Base-by-base conservation (phyloP, 768 basidiomycete species). In the Rhodotorula taiwanensis region DNA sequence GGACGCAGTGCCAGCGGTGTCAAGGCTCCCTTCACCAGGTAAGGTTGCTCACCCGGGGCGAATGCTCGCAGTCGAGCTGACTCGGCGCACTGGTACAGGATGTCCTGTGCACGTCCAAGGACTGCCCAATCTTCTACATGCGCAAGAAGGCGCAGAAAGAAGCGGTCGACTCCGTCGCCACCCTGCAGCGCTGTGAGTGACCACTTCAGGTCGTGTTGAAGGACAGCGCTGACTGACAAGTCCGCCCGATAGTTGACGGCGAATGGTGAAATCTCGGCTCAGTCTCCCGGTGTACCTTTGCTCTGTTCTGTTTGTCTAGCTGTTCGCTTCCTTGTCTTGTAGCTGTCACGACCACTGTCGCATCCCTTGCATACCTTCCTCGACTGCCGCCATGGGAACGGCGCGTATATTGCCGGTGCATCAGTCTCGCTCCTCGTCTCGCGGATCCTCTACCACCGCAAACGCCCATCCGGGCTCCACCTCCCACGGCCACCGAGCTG, bases 71-170 rank as follows among this genome's bases (percentile, higher is more conserved):
- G 8, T 27, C 52, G 36, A n/a, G n/a, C n/a, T n/a, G n/a, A n/a
- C n/a, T n/a, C n/a, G n/a, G n/a, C n/a, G n/a, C n/a, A 20, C 15
- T 16, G 27, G 47, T 55, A 15, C 70, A 95, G 89, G 95, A 99
- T 74, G 95, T 98, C 14, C 79, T 99, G 33, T 99, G 94, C 74
- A 88, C 89, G 0, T 92, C 89, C 74, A 93, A 89, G 74, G 95
- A 99, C 77, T 99, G 95, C 71, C 95, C 95, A 0, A 98, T 98
- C 64, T 99, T 93, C 77, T 99, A 99, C 75, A 91, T 95, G 86
- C 80, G 95, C 47, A 97, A 97, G 79, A 97, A 97, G 73, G 86
- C 93, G 14, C 95, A 98, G 76, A 97, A 97, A 75, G 94, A 98
- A 73, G 95, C 94, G 0, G 89, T 89, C 66, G 92, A 97, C 70